Conservation (phyloP, 768 basidiomycete genomes). For the Phaffia australis region DNA sequence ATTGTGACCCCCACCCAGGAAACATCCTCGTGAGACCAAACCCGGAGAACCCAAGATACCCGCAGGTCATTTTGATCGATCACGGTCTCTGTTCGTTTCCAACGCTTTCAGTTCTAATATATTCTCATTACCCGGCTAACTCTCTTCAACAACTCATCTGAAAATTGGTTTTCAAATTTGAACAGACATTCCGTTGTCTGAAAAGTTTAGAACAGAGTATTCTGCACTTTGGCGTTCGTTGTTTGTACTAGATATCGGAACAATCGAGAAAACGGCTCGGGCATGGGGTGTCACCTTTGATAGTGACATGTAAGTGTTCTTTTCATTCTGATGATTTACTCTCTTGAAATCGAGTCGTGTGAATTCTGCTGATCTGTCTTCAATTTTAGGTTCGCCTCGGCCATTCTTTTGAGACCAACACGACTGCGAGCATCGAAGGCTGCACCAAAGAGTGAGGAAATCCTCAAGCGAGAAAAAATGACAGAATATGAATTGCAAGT, state of each 20-base stretch:
- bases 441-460: conserved; percentile 24
- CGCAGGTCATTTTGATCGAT: conserved; percentile 61
- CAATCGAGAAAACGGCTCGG: conserved; percentile 36
- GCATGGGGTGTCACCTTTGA: conserved; percentile 39
- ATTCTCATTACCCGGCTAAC: too few species aligned
- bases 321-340: background rate
- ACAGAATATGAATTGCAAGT: conserved; percentile 39
- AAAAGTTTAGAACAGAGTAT: conserved; percentile 63
- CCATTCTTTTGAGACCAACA: conserved; percentile 39
- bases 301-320: conserved; percentile 34
- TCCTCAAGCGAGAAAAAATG: conserved; percentile 27
- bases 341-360: background rate
- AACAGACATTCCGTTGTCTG: conserved; percentile 54
- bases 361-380: background rate
- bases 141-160: background rate
- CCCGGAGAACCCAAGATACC: conserved; percentile 46
- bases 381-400: conserved; percentile 34
- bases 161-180: background rate
- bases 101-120: background rate
- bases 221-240: conserved; percentile 55
- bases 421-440: conserved; percentile 28
- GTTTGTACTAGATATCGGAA: conserved; percentile 37
- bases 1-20: conserved; percentile 49
- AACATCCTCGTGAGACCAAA: conserved; percentile 58
- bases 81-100: conserved; percentile 57